These are phyloP conservation scores for Dendrocalamus latiflorus DNA, from an alignment of 202 grass and related monocot species.

Conservation along the genomic window DNA sequence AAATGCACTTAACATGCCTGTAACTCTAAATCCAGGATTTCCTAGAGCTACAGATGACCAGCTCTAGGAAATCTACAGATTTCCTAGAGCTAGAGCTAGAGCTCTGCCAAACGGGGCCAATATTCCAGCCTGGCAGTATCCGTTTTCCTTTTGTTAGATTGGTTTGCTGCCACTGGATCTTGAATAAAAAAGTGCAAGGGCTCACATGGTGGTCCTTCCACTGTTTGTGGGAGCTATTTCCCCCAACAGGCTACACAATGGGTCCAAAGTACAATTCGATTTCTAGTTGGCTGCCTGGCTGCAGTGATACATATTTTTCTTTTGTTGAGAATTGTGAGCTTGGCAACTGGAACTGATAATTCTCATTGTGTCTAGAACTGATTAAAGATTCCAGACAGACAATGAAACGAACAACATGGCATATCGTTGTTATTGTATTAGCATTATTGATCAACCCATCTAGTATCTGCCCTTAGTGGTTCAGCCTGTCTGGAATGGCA, in stretches of 20 bases:
- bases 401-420: background rate
- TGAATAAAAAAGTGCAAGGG: background rate
- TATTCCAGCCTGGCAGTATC: background rate
- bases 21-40: too few species aligned
- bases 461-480: background rate
- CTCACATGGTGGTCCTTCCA: background rate
- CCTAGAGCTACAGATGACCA: too few species aligned
- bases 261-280: conserved; percentile 1
- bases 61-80: too few species aligned
- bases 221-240: background rate
- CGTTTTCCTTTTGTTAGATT: background rate
- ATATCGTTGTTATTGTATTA: background rate
- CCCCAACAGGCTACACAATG: background rate
- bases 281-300: background rate
- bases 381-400: conserved; percentile 4
- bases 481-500: background rate
- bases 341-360: background rate
- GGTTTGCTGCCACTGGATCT: background rate
- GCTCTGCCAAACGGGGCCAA: too few species aligned
- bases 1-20: too few species aligned
- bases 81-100: too few species aligned
- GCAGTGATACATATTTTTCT: background rate
- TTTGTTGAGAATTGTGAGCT: background rate
- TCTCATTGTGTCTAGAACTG: background rate
- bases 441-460: background rate